Evolutionary conservation across 1,284 basidiomycete species (phyloP), one percentile per base, ranked within the genome.

Genomic region (Heterobasidion occidentale): DNA sequence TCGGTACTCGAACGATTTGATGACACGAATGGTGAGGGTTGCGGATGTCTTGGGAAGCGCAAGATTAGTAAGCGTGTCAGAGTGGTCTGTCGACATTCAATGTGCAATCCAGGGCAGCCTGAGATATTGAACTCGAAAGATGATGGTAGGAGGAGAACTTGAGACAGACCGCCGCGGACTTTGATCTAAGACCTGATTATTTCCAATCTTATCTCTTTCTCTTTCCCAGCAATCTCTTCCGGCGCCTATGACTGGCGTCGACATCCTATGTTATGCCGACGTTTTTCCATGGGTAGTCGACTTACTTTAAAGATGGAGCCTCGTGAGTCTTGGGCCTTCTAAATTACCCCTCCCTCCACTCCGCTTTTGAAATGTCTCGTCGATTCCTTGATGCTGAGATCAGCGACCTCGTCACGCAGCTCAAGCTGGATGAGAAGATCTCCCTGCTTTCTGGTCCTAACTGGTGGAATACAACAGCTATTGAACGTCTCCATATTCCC

Each of bases 1-100:
- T 54, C 96, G 84, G 69, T 84, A 98, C 66, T 88, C 87, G 69
- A 99, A 97, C 46, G 89, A 94, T 70, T 99, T 99, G 76, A 99
- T 93, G 61, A 98, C 81, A 36, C 96, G 86, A 47, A 98, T 70
- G n/a, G 94, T 96, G 58, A 96, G 75, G 8, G 90, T 90, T 17
- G 90, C 89, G 56, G 83, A 78, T 5, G 87, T 87, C 61, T 77
- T 78, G 2, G 92, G 89, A 2, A 78, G 74, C 19, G 82, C 74
- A 46, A 78, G 73, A 71, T 88, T 93, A 51, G 86, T 87, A 49
- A 84, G 76, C 19, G 75, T 70, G 61, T 82, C 81, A 53, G 79
- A 76, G 57, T 78, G 73, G 63, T 70, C 74, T 57, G 71, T 68
- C 19, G 69, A 67, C 72, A 74, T 76, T 52, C 27, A 27, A 27